Percentiles rank a stretch among this genome's conserved stretches.
phyloP scores from a whole-genome alignment of 306 rosid genomes.

The Gastrolobium villosum region DNA sequence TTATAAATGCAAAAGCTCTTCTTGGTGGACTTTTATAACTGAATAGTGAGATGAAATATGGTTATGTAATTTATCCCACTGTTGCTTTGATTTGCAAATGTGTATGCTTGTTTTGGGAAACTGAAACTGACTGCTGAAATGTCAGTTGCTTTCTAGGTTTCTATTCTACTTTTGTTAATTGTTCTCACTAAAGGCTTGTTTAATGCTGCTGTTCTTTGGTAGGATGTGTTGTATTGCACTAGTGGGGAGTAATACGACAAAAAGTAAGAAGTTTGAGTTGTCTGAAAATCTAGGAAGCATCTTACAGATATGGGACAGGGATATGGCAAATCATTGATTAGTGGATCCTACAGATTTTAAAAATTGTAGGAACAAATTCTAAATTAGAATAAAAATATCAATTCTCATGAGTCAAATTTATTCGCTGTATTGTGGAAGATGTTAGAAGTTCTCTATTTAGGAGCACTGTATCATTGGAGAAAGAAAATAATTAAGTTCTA shows the following conservation, averaged over 20 bases:
- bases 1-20: neutral
- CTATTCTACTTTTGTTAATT: neutral
- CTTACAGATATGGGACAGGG: neutral
- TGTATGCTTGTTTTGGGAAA: conserved; percentile 22
- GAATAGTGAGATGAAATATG: neutral
- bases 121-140: conserved; percentile 2
- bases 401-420: neutral
- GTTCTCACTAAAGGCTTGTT: conserved; percentile 25
- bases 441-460: conserved; percentile 24
- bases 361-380: neutral
- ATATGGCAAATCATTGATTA: neutral
- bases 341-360: neutral
- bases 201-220: conserved; percentile 1
- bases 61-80: conserved; percentile 23
- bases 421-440: neutral
- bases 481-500: neutral
- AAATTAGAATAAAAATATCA: neutral
- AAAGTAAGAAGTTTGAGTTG: conserved; percentile 19
- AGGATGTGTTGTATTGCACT: neutral
- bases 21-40: neutral
- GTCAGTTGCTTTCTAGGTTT: neutral
- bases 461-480: neutral
- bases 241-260: conserved; percentile 21
- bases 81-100: neutral
- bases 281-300: neutral